Conservation (phyloP, 768 basidiomycete genomes). For the Suillus discolor region DNA sequence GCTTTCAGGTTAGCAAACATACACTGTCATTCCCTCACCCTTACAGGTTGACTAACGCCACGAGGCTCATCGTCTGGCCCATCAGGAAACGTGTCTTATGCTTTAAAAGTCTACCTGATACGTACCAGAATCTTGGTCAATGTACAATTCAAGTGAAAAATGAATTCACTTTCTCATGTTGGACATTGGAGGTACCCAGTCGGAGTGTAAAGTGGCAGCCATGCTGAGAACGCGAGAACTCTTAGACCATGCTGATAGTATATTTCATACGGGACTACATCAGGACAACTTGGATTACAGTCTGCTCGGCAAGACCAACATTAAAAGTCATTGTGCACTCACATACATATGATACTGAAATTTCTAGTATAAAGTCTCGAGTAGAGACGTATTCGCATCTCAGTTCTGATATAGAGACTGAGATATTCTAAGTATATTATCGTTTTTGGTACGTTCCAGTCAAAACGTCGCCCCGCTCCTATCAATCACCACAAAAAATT, state of each 20-base stretch:
- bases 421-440: too few species aligned
- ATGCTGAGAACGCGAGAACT: neutral
- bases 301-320: too few species aligned
- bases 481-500: neutral
- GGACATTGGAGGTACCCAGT: neutral
- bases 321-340: too few species aligned
- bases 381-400: too few species aligned
- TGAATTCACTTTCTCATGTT: conserved; percentile 4
- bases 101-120: neutral
- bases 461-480: too few species aligned
- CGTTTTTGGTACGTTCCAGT: too few species aligned
- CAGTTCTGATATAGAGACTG: too few species aligned
- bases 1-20: too few species aligned
- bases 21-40: too few species aligned
- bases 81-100: neutral
- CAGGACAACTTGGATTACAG: neutral
- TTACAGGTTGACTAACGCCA: neutral
- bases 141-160: neutral
- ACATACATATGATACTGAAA: too few species aligned
- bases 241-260: neutral
- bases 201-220: neutral
- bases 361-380: too few species aligned
- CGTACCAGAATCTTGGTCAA: neutral
- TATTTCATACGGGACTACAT: neutral
- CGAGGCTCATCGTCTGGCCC: neutral